These are phyloP conservation scores for Penicillium simplicissimum DNA, from an alignment of 495 filamentous ascomycete species.

Conservation along the genomic window DNA sequence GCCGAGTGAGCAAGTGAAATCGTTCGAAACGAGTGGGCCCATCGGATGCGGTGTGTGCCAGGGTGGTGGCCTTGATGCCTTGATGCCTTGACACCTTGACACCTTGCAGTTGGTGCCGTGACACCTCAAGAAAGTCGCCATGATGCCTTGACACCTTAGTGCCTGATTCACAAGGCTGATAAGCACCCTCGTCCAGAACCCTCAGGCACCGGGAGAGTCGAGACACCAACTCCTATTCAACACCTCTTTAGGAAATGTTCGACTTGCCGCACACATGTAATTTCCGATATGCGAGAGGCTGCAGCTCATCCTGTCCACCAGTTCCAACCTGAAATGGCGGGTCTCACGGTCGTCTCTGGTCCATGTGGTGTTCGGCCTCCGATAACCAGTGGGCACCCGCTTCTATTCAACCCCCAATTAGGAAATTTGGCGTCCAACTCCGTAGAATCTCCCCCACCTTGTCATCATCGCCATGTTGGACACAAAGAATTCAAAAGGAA, in stretches of 20 bases:
- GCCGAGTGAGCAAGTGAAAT: background rate
- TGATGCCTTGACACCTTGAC: background rate
- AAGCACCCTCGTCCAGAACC: background rate
- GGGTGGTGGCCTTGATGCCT: conserved; percentile 4
- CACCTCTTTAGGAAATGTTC: background rate
- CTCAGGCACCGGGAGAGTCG: background rate
- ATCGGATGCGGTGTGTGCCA: conserved; percentile 5
- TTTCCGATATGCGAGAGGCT: background rate
- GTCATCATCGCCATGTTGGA: background rate
- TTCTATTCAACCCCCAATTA: conserved; percentile 26
- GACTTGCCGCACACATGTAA: background rate
- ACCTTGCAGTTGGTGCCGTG: background rate
- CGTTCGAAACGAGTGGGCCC: background rate
- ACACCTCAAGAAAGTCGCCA: background rate
- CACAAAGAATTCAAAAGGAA: conserved; percentile 7
- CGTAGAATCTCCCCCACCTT: conserved; percentile 11
- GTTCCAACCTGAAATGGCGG: background rate
- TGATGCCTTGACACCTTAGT: background rate
- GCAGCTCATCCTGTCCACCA: too few species aligned
- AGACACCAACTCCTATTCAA: background rate
- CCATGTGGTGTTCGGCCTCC: background rate
- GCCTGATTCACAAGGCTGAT: background rate
- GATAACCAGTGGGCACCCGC: background rate
- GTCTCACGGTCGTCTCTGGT: background rate
- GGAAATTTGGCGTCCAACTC: conserved; percentile 11